These are phyloP conservation scores for Colletotrichum falcatum DNA, from an alignment of 2,329 filamentous ascomycete genomes.

Conservation along the genomic window DNA sequence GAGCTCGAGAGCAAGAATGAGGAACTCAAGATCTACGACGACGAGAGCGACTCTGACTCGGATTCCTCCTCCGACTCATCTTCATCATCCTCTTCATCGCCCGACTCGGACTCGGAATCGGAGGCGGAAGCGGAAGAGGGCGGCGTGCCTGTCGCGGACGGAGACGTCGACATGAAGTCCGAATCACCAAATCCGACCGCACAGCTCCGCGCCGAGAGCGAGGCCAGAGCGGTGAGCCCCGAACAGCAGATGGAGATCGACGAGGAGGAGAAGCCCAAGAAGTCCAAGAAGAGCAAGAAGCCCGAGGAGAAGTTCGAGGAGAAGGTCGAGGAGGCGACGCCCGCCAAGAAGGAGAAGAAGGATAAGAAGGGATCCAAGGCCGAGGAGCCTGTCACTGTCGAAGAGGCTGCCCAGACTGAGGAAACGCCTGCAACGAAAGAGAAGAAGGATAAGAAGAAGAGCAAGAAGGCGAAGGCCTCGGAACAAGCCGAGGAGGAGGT, in stretches of 20 bases:
- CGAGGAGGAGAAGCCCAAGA: constrained; percentile 42
- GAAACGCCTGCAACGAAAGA: constrained; percentile 41
- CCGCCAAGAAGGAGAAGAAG: constrained; percentile 45
- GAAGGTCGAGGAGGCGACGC: constrained; percentile 20
- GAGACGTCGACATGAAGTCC: constrained; percentile 45
- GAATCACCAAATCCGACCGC: constrained; percentile 39
- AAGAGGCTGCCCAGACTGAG: constrained; percentile 40
- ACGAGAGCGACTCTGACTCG: constrained; percentile 41
- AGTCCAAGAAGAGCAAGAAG: constrained; percentile 34
- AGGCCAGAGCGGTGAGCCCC: constrained; percentile 31
- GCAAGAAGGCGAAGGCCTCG: constrained; percentile 40
- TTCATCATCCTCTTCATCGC: constrained; percentile 13
- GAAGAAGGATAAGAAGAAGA: constrained; percentile 42
- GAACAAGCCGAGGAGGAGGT: constrained; percentile 27
- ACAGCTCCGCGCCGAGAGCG: constrained; percentile 40
- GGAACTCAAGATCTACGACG: constrained; percentile 41
- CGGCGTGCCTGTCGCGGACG: constrained; percentile 43
- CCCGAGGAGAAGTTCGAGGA: constrained; percentile 34
- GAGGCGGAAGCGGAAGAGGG: constrained; percentile 43
- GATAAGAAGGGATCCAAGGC: constrained; percentile 45
- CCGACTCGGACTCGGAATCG: constrained; percentile 22
- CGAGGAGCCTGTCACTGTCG: constrained; percentile 40
- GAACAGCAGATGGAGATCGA: constrained; percentile 47
- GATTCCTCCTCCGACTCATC: constrained; percentile 43
- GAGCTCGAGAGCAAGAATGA: constrained; percentile 23